phyloP scores from a whole-genome alignment of 2,329 filamentous ascomycete genomes.

The Calonectria multiphialidica region DNA sequence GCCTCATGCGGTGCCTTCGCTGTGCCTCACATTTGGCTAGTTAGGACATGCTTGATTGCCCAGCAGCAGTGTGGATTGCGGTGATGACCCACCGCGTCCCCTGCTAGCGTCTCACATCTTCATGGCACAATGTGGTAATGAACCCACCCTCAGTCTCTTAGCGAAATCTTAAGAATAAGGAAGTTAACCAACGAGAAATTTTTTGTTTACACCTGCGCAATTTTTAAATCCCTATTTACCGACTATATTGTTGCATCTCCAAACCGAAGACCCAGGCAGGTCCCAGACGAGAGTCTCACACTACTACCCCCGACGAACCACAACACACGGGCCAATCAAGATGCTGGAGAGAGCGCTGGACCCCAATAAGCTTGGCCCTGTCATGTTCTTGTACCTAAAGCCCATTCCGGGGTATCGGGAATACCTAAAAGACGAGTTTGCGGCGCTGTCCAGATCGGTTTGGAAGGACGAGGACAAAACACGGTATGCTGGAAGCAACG shows the following conservation, averaged over 20 bases:
- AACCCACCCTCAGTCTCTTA: not conserved
- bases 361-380: not conserved
- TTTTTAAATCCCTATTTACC: not conserved
- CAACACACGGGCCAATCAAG: not conserved
- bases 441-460: not conserved
- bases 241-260: not conserved
- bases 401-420: conserved; percentile 1
- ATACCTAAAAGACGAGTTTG: not conserved
- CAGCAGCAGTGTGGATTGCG: not conserved
- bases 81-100: not conserved
- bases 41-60: not conserved
- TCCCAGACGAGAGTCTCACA: not conserved
- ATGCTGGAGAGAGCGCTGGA: not conserved
- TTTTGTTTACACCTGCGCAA: conserved; percentile 1
- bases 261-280: not conserved
- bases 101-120: not conserved
- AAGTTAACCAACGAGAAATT: conserved; percentile 2
- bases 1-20: not conserved
- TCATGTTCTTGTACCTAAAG: not conserved
- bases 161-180: not conserved
- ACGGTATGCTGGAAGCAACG: not conserved
- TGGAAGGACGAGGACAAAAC: conserved; percentile 6
- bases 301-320: not conserved
- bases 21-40: not conserved
- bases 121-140: not conserved